phyloP scores from a whole-genome alignment of 2,329 filamentous ascomycete species.

The Tolypocladium ophioglossoides region DNA sequence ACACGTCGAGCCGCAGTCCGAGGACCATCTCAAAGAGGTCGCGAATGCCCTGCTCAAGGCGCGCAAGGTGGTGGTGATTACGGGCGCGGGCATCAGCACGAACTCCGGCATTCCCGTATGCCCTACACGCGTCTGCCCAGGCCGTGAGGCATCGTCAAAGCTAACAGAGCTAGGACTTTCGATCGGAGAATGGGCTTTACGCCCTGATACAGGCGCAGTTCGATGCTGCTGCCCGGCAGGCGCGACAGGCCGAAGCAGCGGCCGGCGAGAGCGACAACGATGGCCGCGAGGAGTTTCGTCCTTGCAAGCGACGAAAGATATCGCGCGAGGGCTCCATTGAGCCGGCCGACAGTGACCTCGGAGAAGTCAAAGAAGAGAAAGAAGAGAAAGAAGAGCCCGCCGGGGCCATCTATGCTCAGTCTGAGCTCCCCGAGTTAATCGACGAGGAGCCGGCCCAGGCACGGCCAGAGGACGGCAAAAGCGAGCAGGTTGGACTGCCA shows the following conservation, averaged over 20 bases:
- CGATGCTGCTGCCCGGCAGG: constrained; percentile 37
- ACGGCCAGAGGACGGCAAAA: neutral
- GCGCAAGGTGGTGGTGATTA: constrained; percentile 60
- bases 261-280: constrained; percentile 11
- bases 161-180: constrained; percentile 47
- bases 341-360: constrained; percentile 2
- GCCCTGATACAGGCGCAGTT: constrained; percentile 61
- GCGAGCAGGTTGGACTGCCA: constrained; percentile 1
- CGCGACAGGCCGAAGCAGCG: constrained; percentile 15
- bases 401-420: constrained; percentile 5
- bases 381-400: constrained; percentile 8
- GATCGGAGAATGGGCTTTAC: constrained; percentile 62
- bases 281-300: constrained; percentile 9
- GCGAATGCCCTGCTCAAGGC: constrained; percentile 54
- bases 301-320: constrained; percentile 23
- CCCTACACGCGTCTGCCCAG: neutral
- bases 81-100: constrained; percentile 64
- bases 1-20: constrained; percentile 41
- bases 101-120: constrained; percentile 64
- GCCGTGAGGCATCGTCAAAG: neutral
- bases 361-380: constrained; percentile 11
- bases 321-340: constrained; percentile 12
- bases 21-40: constrained; percentile 49
- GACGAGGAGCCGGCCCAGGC: neutral
- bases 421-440: neutral